Base-by-base conservation (phyloP, 2,329 filamentous ascomycete genomes). In the Colletotrichum sp. region DNA sequence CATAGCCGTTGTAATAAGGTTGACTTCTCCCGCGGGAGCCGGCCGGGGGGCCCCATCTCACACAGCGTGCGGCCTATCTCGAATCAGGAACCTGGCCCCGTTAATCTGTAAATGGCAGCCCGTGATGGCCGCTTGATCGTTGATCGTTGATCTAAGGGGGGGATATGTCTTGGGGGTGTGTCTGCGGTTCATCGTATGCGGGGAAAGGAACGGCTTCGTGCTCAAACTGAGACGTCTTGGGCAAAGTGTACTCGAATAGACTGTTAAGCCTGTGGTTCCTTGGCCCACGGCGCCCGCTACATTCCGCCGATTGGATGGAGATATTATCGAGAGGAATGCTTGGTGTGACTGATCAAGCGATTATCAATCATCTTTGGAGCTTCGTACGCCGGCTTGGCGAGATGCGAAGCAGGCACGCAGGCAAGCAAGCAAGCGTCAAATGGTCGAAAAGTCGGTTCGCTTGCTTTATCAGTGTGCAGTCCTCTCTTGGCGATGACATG, bases 241-340 rank as follows among this genome's bases (percentile, higher is more conserved):
- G 63, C 39, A 34, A 44, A 24, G 34, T 64, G 39, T 15, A 22
- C 22, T 28, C 22, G 30, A 36, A 57, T 30, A 5, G 52, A 10
- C 63, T 36, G 34, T n/a, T 22, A 12, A n/a, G 59, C 28, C 59
- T 63, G 26, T n/a, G 13, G 24, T 59, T 34, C 57, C 55, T 28
- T 48, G 72, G 69, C 55, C 69, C 24, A 72, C 22, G n/a, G 15
- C n/a, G 28, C 34, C 26, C 15, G 12, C 12, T 32, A 22, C n/a
- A 59, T 73, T 64, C 48, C 44, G 70, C 73, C 44, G 70, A 75
- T 75, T 75, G 70, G 73, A 59, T 36, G 73, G 70, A 75, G 70
- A 68, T 73, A 65, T 57, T 71, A 52, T 65, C 39, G 26, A 39
- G 18, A 48, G 44, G 48, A 68, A 39, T 69, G 52, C n/a, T 60